These are phyloP conservation scores for Saturnispora silvae DNA, from an alignment of 805 yeast genomes.

Conservation along the genomic window DNA sequence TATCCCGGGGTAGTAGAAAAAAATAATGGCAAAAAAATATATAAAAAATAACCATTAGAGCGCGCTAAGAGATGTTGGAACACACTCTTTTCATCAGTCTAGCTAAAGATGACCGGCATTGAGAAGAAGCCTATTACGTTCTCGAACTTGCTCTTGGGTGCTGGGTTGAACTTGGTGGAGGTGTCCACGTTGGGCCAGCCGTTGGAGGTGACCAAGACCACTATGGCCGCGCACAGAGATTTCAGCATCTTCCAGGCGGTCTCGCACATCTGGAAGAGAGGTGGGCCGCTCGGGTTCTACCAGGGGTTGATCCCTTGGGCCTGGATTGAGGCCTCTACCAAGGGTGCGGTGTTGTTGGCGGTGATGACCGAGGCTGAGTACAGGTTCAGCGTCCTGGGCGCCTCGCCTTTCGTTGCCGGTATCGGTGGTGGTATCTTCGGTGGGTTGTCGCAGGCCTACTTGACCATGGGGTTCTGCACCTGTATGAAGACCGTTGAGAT, in stretches of 20 bases:
- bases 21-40: too few species aligned
- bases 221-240: slow-evolving; percentile 94
- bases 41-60: too few species aligned
- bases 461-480: slow-evolving; percentile 96
- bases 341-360: slow-evolving; percentile 90
- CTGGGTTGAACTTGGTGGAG: slow-evolving; percentile 85
- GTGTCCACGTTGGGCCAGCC: slow-evolving; percentile 96
- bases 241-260: slow-evolving; percentile 59
- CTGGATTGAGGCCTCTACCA: slow-evolving; percentile 98
- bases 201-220: slow-evolving; percentile 88
- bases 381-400: slow-evolving; percentile 52
- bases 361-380: slow-evolving; percentile 91
- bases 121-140: slow-evolving; percentile 80
- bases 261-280: slow-evolving; percentile 79
- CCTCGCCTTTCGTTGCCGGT: slow-evolving; percentile 69
- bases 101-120: too few species aligned
- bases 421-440: slow-evolving; percentile 94
- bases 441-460: slow-evolving; percentile 92
- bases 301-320: slow-evolving; percentile 99
- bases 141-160: slow-evolving; percentile 86
- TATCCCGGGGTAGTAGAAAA: too few species aligned
- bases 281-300: slow-evolving; percentile 86
- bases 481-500: slow-evolving; percentile 99
- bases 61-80: too few species aligned
- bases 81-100: too few species aligned